A percentile compares a stretch with the other conserved stretches of the same genome.
Evolutionary conservation across 208 protist genomes (phyloP).

Genomic region (Tritrichomonas foetus): DNA sequence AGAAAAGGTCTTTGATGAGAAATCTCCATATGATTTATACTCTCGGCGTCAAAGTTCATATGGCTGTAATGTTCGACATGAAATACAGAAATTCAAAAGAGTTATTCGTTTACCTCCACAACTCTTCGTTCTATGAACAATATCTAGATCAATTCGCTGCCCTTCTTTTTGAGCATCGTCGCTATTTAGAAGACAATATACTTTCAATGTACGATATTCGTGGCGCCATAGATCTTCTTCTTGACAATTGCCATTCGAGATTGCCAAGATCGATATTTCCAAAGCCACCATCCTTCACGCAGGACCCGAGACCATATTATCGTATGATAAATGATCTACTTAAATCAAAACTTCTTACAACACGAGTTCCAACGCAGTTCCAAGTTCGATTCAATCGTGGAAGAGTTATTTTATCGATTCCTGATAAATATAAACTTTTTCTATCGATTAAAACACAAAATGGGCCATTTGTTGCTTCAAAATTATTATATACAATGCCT

Average conservation of each 20-base stretch:
- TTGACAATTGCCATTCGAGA: neutral
- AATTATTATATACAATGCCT: neutral
- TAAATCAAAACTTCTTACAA: neutral
- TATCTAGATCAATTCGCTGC: neutral
- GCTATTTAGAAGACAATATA: neutral
- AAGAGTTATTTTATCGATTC: neutral
- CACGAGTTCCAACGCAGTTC: neutral
- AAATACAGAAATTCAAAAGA: neutral
- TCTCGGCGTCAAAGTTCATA: neutral
- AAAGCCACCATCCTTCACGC: neutral
- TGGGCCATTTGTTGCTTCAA: neutral
- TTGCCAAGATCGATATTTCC: neutral
- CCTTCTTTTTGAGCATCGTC: neutral
- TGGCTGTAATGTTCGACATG: neutral
- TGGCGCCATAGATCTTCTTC: neutral
- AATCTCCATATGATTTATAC: neutral
- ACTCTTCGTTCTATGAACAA: neutral
- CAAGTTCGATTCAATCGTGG: neutral
- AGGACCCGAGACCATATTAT: neutral
- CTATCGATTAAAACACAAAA: neutral
- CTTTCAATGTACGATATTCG: neutral
- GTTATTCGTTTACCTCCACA: neutral
- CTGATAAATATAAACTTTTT: neutral
- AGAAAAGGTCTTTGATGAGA: neutral
- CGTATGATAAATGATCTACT: neutral